Percentiles rank a stretch among this genome's conserved stretches.
These are phyloP conservation scores for Exserohilum turcica DNA, from an alignment of 2,329 filamentous ascomycete genomes.

Conservation along the genomic window DNA sequence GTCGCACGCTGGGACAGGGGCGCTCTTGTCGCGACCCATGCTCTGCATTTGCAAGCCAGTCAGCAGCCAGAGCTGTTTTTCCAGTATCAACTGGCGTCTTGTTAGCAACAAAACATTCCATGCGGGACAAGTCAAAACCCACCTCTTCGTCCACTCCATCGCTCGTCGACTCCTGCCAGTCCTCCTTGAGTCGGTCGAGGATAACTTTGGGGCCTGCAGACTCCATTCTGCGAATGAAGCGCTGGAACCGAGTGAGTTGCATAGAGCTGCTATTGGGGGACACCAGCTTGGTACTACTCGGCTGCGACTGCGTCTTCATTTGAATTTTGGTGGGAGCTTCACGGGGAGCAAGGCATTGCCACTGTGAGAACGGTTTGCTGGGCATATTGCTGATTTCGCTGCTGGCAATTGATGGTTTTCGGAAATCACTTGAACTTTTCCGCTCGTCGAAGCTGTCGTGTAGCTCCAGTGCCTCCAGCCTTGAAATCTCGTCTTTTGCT, in stretches of 20 bases:
- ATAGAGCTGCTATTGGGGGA: conserved; percentile 26
- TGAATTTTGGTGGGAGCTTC: conserved; percentile 19
- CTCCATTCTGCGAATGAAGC: conserved; percentile 62
- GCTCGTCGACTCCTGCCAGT: conserved; percentile 47
- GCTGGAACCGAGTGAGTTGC: conserved; percentile 53
- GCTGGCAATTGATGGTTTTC: conserved; percentile 14
- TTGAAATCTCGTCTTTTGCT: conserved; percentile 26
- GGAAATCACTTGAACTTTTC: conserved; percentile 4
- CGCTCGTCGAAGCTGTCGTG: conserved; percentile 17
- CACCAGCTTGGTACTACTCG: conserved; percentile 21
- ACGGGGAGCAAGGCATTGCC: conserved; percentile 40
- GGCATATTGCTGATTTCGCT: conserved; percentile 21
- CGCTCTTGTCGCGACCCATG: conserved; percentile 27
- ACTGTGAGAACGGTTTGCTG: conserved; percentile 41
- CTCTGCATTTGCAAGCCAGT: conserved; percentile 57
- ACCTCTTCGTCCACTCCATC: conserved; percentile 55
- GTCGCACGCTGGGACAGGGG: conserved; percentile 34
- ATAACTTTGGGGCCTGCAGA: conserved; percentile 58
- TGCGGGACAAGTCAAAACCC: background rate
- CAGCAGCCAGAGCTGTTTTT: conserved; percentile 67
- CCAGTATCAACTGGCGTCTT: conserved; percentile 48
- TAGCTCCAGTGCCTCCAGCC: conserved; percentile 28
- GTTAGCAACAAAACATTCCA: conserved; percentile 4
- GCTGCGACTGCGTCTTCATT: conserved; percentile 23
- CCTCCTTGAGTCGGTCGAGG: conserved; percentile 61